These are phyloP conservation scores for Xylaria scruposa DNA, from an alignment of 495 filamentous ascomycete genomes.

Conservation along the genomic window DNA sequence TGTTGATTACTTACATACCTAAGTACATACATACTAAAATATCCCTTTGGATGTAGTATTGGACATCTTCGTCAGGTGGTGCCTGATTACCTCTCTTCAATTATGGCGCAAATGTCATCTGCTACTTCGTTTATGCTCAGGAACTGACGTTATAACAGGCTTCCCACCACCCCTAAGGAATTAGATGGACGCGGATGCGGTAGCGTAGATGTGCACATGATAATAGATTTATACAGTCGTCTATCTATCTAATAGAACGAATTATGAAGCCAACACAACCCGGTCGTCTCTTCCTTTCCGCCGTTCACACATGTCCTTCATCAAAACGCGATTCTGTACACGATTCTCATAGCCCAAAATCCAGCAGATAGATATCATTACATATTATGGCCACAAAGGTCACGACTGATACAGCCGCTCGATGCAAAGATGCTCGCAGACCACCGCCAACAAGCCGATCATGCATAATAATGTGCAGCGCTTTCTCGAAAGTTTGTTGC, in stretches of 20 bases:
- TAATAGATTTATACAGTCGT: conserved; percentile 15
- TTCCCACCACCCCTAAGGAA: too few relatives aligned
- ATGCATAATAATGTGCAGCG: conserved; percentile 13
- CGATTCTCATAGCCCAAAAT: conserved; percentile 14
- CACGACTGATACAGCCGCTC: conserved; percentile 7
- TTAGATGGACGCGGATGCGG: too few relatives aligned
- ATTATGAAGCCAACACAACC: conserved; percentile 3
- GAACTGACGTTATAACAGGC: too few relatives aligned
- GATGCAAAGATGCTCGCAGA: not conserved
- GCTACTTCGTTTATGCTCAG: too few relatives aligned
- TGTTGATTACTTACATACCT: too few relatives aligned
- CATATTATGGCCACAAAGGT: conserved; percentile 18
- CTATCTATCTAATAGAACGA: not conserved
- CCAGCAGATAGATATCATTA: conserved; percentile 21
- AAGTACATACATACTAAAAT: too few relatives aligned
- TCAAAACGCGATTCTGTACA: conserved; percentile 1
- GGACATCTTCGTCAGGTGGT: too few relatives aligned
- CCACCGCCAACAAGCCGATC: conserved; percentile 10
- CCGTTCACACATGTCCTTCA: conserved; percentile 1
- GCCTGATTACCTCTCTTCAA: too few relatives aligned
- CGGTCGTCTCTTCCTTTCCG: not conserved
- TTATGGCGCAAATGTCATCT: too few relatives aligned
- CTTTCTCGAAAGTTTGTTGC: conserved; percentile 15
- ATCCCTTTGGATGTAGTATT: too few relatives aligned
- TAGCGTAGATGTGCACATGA: not conserved